Conservation (phyloP, 208 protist species). For the Leishmania aethiopica region DNA sequence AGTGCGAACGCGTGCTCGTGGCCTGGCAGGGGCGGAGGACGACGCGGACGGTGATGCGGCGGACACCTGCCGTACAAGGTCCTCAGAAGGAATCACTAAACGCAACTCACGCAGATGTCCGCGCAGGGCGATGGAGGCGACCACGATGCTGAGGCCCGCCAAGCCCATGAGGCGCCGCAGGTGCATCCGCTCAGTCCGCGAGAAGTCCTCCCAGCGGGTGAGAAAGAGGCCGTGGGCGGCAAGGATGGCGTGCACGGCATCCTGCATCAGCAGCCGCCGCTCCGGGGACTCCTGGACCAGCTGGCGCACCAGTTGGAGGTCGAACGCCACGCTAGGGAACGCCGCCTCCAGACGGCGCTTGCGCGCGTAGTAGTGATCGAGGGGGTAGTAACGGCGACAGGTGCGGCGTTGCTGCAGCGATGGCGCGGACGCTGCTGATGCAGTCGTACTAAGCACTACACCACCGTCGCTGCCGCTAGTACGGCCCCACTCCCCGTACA, state of each 20-base stretch:
- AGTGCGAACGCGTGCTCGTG: background rate
- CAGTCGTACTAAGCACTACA: background rate
- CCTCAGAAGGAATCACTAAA: slow-evolving; percentile 54
- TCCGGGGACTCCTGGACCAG: slow-evolving; percentile 66
- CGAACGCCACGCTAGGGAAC: slow-evolving; percentile 51
- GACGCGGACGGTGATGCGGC: background rate
- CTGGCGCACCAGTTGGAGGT: slow-evolving; percentile 43
- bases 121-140: slow-evolving; percentile 33
- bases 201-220: slow-evolving; percentile 24
- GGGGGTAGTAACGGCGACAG: slow-evolving; percentile 29
- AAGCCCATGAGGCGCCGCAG: slow-evolving; percentile 39
- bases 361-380: slow-evolving; percentile 68
- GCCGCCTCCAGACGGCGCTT: slow-evolving; percentile 23
- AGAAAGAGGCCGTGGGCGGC: slow-evolving; percentile 40
- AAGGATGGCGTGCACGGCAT: slow-evolving; percentile 72
- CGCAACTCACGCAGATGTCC: slow-evolving; percentile 29
- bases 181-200: slow-evolving; percentile 19
- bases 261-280: slow-evolving; percentile 57
- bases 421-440: background rate
- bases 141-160: slow-evolving; percentile 54
- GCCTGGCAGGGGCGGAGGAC: background rate
- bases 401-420: slow-evolving; percentile 9
- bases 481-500: slow-evolving; percentile 5
- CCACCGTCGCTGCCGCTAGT: background rate
- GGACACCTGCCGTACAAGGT: slow-evolving; percentile 15